phyloP scores from a whole-genome alignment of 345 rosid genomes.

The Eucalyptus pumila region DNA sequence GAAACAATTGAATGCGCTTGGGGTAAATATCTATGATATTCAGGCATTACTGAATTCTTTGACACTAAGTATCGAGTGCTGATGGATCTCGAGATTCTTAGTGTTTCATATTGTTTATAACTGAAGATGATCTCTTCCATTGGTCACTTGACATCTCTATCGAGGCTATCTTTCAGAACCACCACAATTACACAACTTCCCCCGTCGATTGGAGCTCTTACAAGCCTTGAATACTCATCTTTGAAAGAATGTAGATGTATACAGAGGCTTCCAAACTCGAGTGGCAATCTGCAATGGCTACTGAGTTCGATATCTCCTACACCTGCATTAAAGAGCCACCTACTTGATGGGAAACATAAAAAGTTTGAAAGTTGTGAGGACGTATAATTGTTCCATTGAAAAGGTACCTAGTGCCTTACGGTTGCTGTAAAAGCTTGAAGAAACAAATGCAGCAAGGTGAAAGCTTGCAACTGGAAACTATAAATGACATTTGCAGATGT shows the following conservation, averaged over 20 bases:
- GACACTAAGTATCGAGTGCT: fast-evolving
- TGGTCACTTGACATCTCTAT: background rate
- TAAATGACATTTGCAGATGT: background rate
- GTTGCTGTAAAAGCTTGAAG: background rate
- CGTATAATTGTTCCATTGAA: background rate
- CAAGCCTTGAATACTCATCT: background rate
- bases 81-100: background rate
- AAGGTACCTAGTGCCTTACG: background rate
- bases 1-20: background rate
- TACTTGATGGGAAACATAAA: background rate
- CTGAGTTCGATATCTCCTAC: background rate
- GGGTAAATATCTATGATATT: background rate
- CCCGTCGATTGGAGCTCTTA: background rate
- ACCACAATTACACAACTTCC: background rate
- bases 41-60: background rate
- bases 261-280: background rate
- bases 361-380: background rate
- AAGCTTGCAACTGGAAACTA: background rate
- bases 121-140: background rate
- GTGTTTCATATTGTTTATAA: background rate
- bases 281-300: background rate
- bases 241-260: background rate
- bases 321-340: too few relatives aligned
- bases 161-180: background rate
- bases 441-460: background rate